These are phyloP conservation scores for Fallopia convolvulus DNA, from an alignment of 148 eudicot species.

Conservation along the genomic window DNA sequence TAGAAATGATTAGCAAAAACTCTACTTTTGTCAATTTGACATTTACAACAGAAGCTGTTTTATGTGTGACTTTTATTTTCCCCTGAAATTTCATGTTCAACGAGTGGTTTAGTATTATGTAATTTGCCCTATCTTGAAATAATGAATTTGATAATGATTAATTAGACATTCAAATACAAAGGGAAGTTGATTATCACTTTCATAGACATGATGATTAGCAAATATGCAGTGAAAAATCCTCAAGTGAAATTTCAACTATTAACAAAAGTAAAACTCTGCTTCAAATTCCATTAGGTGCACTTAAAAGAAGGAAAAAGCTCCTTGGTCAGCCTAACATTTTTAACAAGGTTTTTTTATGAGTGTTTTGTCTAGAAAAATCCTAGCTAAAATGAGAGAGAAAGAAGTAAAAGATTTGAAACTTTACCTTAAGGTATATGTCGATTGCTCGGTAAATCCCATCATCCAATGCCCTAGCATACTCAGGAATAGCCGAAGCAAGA, in stretches of 20 bases:
- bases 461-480: slow-evolving; percentile 33
- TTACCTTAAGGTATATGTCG: slow-evolving; percentile 47
- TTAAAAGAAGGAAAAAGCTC: too few species aligned
- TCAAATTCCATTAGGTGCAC: too few species aligned
- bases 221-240: too few species aligned
- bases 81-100: neutral
- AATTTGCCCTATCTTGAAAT: neutral
- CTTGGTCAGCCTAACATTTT: too few species aligned
- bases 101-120: neutral
- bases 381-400: neutral
- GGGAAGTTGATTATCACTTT: neutral
- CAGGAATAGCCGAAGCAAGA: slow-evolving; percentile 39
- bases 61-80: neutral
- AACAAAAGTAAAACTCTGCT: too few species aligned
- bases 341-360: too few species aligned
- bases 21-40: too few species aligned
- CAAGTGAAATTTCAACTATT: too few species aligned
- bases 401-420: neutral
- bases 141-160: neutral
- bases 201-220: neutral
- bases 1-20: neutral
- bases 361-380: too few species aligned
- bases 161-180: neutral
- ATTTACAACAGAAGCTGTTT: too few species aligned
- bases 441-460: slow-evolving; percentile 56